phyloP scores from a whole-genome alignment of 768 basidiomycete species.

The Tricholomella constricta region DNA sequence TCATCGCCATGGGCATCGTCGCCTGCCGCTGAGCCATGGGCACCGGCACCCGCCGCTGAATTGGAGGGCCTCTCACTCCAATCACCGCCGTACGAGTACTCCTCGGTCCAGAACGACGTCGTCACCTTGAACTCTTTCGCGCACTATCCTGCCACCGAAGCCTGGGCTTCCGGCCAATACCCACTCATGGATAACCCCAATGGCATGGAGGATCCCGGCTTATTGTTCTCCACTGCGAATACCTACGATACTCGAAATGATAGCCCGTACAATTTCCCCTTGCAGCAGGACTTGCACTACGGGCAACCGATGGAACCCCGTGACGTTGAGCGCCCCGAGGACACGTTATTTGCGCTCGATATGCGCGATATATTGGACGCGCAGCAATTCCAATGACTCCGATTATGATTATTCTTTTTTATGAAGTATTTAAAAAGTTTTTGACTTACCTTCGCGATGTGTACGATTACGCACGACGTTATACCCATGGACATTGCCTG shows the following conservation, averaged over 20 bases:
- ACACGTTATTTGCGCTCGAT: slow-evolving; percentile 29
- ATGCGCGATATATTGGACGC: slow-evolving; percentile 27
- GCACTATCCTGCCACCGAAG: background rate
- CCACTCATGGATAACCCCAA: background rate
- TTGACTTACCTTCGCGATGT: slow-evolving; percentile 3
- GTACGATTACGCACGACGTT: slow-evolving; percentile 4
- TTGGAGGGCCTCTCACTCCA: background rate
- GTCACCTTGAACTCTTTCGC: background rate
- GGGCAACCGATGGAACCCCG: too few species aligned
- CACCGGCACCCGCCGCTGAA: too few species aligned
- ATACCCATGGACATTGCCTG: slow-evolving; percentile 8
- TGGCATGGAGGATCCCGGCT: slow-evolving; percentile 6
- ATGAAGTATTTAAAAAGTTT: background rate
- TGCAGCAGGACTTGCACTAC: slow-evolving; percentile 4
- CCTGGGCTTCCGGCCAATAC: slow-evolving; percentile 8
- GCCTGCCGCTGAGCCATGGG: background rate
- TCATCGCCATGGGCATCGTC: slow-evolving; percentile 15
- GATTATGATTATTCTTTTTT: slow-evolving; percentile 5
- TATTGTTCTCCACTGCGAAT: slow-evolving; percentile 5
- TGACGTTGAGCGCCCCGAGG: slow-evolving; percentile 14
- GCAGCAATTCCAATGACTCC: slow-evolving; percentile 16
- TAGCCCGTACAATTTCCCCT: background rate
- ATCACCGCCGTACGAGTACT: background rate
- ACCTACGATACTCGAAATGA: background rate
- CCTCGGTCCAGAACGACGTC: background rate